Conservation (phyloP, 345 rosid genomes). For the Syzygium oleosum region DNA sequence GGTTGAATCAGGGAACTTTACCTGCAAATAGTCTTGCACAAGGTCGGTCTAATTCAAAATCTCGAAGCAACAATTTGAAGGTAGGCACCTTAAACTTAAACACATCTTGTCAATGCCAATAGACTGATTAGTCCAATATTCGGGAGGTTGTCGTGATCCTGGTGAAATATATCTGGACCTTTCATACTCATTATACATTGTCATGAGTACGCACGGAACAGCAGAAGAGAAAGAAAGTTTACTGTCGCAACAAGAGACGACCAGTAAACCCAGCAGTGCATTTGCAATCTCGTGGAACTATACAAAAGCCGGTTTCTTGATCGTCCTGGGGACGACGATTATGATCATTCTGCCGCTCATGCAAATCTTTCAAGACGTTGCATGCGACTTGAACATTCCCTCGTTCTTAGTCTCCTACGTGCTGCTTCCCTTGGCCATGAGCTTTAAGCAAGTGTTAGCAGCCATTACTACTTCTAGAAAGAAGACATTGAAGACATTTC, state of each 20-base stretch:
- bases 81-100: slow-evolving; percentile 7
- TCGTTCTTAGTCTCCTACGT: slow-evolving; percentile 34
- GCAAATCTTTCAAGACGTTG: slow-evolving; percentile 11
- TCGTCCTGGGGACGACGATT: slow-evolving; percentile 23
- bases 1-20: slow-evolving; percentile 16
- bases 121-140: neutral
- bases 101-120: neutral
- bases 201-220: neutral
- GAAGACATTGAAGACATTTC: slow-evolving; percentile 26
- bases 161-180: neutral
- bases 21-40: neutral
- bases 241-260: neutral
- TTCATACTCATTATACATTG: neutral
- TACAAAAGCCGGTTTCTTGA: slow-evolving; percentile 13
- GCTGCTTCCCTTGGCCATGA: slow-evolving; percentile 30
- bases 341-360: slow-evolving; percentile 23
- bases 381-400: slow-evolving; percentile 15
- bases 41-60: neutral
- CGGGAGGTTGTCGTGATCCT: neutral
- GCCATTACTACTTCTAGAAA: slow-evolving; percentile 20
- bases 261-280: neutral
- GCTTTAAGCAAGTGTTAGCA: slow-evolving; percentile 10
- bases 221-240: slow-evolving; percentile 11
- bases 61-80: neutral
- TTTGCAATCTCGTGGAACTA: slow-evolving; percentile 20